Evolutionary conservation across 2,329 filamentous ascomycete genomes (phyloP).

Genomic region (Annulohypoxylon truncatum): DNA sequence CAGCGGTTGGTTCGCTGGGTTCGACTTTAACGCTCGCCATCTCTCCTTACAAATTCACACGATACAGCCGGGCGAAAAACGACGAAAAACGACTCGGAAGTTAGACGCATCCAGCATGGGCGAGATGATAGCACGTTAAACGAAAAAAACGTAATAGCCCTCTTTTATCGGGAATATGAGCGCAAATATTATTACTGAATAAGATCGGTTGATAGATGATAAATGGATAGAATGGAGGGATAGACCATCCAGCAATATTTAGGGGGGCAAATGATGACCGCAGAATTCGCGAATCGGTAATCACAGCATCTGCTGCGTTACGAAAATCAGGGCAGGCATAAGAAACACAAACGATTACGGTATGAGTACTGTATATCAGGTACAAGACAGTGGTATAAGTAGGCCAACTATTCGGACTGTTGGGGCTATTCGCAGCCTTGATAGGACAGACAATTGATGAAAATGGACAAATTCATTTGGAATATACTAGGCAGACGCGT

Average conservation of each 20-base stretch:
- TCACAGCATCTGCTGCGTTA: constrained; percentile 41
- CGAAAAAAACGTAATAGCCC: constrained; percentile 9
- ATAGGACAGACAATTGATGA: constrained; percentile 9
- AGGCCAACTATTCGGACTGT: constrained; percentile 2
- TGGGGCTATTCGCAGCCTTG: constrained; percentile 12
- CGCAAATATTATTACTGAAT: constrained; percentile 36
- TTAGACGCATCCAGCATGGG: constrained; percentile 8
- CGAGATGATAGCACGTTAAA: constrained; percentile 15
- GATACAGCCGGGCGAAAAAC: constrained; percentile 4
- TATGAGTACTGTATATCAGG: background rate
- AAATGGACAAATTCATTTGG: constrained; percentile 21
- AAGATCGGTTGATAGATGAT: constrained; percentile 12
- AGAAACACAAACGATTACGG: constrained; percentile 27
- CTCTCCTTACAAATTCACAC: constrained; percentile 15
- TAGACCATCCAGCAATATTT: constrained; percentile 19
- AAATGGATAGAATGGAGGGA: constrained; percentile 3
- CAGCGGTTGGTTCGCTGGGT: constrained; percentile 39
- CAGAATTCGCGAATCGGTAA: constrained; percentile 36
- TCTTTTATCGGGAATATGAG: constrained; percentile 15
- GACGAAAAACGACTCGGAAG: constrained; percentile 1
- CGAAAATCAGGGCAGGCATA: constrained; percentile 41
- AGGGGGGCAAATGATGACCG: constrained; percentile 36
- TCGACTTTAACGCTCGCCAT: constrained; percentile 46
- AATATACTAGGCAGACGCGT: constrained; percentile 14
- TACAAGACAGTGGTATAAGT: background rate